Percentiles rank a stretch among this genome's conserved stretches.
Evolutionary conservation across 805 yeast genomes (phyloP).

Genomic region (Metschnikowia corniflorae): DNA sequence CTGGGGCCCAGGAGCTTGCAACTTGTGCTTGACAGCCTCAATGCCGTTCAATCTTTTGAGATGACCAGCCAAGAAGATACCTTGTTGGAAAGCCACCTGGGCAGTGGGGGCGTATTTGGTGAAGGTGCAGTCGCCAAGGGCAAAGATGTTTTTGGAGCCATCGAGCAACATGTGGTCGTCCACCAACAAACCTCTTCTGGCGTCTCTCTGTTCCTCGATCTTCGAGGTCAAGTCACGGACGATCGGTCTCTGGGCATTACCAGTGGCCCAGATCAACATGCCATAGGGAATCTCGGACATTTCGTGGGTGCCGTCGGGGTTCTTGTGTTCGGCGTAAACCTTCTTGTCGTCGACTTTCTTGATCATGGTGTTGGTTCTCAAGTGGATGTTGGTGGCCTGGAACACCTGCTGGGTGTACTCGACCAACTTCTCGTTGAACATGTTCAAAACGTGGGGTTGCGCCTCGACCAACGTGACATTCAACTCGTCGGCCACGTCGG

Average conservation of each 20-base stretch:
- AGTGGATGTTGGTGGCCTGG: slow-evolving; percentile 60
- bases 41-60: slow-evolving; percentile 63
- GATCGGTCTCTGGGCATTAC: slow-evolving; percentile 84
- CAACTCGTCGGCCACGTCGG: slow-evolving; percentile 77
- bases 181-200: slow-evolving; percentile 86
- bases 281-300: slow-evolving; percentile 78
- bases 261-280: slow-evolving; percentile 95
- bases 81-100: slow-evolving; percentile 95
- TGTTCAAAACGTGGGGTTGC: slow-evolving; percentile 77
- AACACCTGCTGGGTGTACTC: slow-evolving; percentile 80
- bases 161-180: slow-evolving; percentile 73
- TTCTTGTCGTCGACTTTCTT: slow-evolving; percentile 71
- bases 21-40: slow-evolving; percentile 51
- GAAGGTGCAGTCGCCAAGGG: slow-evolving; percentile 92
- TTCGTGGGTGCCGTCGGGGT: slow-evolving; percentile 59
- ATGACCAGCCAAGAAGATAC: slow-evolving; percentile 70
- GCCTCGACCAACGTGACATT: slow-evolving; percentile 87
- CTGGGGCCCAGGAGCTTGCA: slow-evolving; percentile 37
- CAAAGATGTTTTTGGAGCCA: slow-evolving; percentile 81
- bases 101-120: slow-evolving; percentile 94
- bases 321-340: slow-evolving; percentile 67
- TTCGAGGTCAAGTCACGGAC: slow-evolving; percentile 61
- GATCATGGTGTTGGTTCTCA: slow-evolving; percentile 83
- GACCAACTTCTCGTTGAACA: slow-evolving; percentile 65
- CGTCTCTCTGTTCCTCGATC: slow-evolving; percentile 74